Conservation (phyloP, 208 protist genomes). For the Entamoeba nuttalli region DNA sequence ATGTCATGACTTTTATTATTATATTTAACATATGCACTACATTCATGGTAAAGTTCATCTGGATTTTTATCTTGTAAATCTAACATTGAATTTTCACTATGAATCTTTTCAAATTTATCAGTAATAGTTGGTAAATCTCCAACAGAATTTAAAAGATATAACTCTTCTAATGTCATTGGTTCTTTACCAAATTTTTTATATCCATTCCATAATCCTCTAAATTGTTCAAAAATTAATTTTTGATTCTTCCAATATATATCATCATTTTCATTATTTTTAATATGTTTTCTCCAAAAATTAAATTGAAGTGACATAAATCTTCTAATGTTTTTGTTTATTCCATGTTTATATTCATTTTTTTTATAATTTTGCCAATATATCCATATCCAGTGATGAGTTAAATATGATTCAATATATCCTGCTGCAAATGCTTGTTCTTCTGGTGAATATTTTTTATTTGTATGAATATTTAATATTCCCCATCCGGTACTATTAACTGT, state of each 20-base stretch:
- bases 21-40: neutral
- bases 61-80: neutral
- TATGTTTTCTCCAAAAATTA: neutral
- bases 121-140: neutral
- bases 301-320: neutral
- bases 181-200: neutral
- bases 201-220: neutral
- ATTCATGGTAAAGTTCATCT: neutral
- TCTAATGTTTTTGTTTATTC: neutral
- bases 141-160: neutral
- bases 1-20: neutral
- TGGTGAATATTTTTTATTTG: neutral
- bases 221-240: neutral
- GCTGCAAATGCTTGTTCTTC: neutral
- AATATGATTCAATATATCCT: constrained; percentile 7
- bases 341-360: neutral
- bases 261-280: neutral
- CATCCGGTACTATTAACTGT: neutral
- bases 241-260: neutral
- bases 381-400: constrained; percentile 10
- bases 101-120: neutral
- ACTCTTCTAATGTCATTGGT: neutral
- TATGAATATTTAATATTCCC: neutral
- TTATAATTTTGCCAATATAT: neutral
- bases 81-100: neutral